phyloP scores from a whole-genome alignment of 305 asterid species.

The Petunia hybrid region DNA sequence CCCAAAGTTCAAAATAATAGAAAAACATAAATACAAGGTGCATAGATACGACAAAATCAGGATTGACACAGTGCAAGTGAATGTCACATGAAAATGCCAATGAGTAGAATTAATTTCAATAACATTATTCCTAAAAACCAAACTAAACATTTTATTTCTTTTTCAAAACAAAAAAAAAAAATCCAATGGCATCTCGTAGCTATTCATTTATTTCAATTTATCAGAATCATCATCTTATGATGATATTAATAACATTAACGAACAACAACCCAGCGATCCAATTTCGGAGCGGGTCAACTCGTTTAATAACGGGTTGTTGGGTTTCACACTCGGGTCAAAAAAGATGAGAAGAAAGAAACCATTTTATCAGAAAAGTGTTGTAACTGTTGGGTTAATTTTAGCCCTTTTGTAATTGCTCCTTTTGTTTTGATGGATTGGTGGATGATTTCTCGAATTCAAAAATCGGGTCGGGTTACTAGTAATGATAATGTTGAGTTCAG shows the following conservation, averaged over 20 bases:
- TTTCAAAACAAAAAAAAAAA: slow-evolving; percentile 32
- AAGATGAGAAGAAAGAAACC: slow-evolving; percentile 54
- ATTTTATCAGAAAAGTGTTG: slow-evolving; percentile 52
- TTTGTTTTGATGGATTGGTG: slow-evolving; percentile 75
- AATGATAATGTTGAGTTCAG: slow-evolving; percentile 44
- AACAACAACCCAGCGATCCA: background rate
- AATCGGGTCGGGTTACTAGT: slow-evolving; percentile 47
- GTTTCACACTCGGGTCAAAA: slow-evolving; percentile 40
- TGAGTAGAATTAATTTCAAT: background rate
- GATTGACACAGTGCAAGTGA: too few species aligned
- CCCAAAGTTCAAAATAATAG: too few species aligned
- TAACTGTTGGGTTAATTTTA: slow-evolving; percentile 46
- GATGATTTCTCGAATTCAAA: slow-evolving; percentile 83
- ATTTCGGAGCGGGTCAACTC: slow-evolving; percentile 47
- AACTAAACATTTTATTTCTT: slow-evolving; percentile 20
- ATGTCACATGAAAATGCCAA: too few species aligned
- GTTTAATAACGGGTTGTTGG: slow-evolving; percentile 42
- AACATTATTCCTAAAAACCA: slow-evolving; percentile 27
- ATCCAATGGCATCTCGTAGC: slow-evolving; percentile 30
- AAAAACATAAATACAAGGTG: too few species aligned
- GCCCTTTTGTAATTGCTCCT: slow-evolving; percentile 42
- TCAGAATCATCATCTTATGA: slow-evolving; percentile 28
- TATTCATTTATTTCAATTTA: slow-evolving; percentile 7
- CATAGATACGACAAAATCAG: too few species aligned
- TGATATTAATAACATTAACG: slow-evolving; percentile 27